Evolutionary conservation across 441 rosid genomes (phyloP), one percentile per base, ranked within the genome.

Genomic region (Erysimum pusillum): DNA sequence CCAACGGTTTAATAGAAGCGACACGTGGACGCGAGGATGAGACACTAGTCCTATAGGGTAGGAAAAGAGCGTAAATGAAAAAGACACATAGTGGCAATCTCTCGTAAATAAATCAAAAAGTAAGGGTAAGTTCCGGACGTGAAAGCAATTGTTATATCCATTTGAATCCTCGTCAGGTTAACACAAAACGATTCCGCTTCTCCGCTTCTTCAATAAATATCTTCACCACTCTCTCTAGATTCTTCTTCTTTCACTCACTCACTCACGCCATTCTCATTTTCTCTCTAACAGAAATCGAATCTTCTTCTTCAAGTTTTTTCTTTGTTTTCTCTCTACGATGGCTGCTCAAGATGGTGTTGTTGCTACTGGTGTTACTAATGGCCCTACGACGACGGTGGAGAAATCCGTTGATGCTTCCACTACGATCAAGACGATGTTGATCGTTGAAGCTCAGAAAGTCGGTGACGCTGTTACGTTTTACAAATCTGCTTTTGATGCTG

Each of bases 371-470:
- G n/a, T n/a, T n/a, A n/a, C n/a, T n/a, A n/a, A n/a, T n/a, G n/a
- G n/a, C n/a, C n/a, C 28, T 25, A 25, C 28, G 3, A 25, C 28
- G 28, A 3, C 51, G 41, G 89, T 56, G 67, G 84, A 87, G 83
- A 80, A 71, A 76, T 12, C 72, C 39, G 89, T 82, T 12, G 13
- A 70, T 38, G 88, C 82, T 9, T 28, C 87, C 87, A 60, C 90
- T 2, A 87, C 93, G 10, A 13, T 84, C 56, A 92, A 83, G 83
- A 90, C 90, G 2, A 90, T 82, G 89, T 83, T 95, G 62, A n/a
- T 81, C 52, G 93, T 95, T 13, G 94, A 90, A 74, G 90, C 99
- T 5, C 89, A 97, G 1, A 95, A 87, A 78, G 98, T 92, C 10
- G 75, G 42, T 17, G 98, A 89, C 1, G 98, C 98, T 2, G 87